phyloP scores from a whole-genome alignment of 176 grass and related monocot genomes.

The Oryza glumipatula region DNA sequence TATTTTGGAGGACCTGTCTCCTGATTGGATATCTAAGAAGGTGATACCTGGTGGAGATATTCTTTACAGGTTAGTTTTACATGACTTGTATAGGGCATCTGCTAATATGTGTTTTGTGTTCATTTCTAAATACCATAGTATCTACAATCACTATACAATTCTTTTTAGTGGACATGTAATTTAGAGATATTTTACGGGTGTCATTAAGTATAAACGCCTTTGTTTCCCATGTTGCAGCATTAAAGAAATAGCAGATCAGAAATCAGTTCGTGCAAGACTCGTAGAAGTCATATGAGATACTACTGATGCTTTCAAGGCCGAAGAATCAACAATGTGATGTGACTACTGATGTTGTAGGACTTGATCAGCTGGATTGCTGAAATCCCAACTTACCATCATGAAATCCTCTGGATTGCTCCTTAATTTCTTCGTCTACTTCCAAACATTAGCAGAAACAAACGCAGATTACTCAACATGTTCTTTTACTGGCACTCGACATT shows the following conservation, averaged over 20 bases:
- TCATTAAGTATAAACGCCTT: not conserved
- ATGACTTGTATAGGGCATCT: not conserved
- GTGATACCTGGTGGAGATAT: constrained; percentile 57
- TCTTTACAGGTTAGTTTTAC: constrained; percentile 75
- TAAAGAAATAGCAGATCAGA: constrained; percentile 56
- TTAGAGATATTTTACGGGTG: constrained; percentile 2
- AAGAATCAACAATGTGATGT: constrained; percentile 28
- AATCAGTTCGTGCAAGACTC: constrained; percentile 63
- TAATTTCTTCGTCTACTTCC: not conserved
- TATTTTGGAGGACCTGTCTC: constrained; percentile 69
- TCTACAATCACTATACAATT: not conserved
- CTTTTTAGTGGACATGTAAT: not conserved
- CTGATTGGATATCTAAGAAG: constrained; percentile 83
- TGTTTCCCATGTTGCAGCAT: constrained; percentile 60
- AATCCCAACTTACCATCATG: constrained; percentile 8
- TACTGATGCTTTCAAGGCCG: not conserved
- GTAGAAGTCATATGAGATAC: constrained; percentile 49
- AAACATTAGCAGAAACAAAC: not conserved
- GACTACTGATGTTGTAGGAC: constrained; percentile 6
- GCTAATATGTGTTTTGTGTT: not conserved
- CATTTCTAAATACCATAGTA: not conserved
- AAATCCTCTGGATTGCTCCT: constrained; percentile 29
- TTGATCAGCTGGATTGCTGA: not conserved
- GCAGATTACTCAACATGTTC: not conserved
- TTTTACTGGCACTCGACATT: not conserved